A percentile compares a stretch with the other conserved stretches of the same genome.
phyloP scores from a whole-genome alignment of 208 protist species.

The Leishmania turanica region DNA sequence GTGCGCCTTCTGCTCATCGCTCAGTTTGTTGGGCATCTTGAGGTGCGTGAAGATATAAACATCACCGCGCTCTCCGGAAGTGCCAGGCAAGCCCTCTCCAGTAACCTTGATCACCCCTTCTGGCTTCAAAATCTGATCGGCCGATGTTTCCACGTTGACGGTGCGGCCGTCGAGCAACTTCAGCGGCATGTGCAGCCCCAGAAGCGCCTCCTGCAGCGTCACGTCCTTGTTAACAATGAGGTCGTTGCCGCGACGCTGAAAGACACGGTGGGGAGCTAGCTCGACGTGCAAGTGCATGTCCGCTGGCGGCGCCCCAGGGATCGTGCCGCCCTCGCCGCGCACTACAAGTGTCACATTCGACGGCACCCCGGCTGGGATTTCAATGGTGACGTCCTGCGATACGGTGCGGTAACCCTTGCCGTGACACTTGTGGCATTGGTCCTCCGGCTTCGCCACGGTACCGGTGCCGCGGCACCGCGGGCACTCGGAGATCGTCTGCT shows the following conservation, averaged over 20 bases:
- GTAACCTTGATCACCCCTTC: conserved; percentile 80
- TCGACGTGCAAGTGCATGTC: conserved; percentile 97
- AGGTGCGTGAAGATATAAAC: conserved; percentile 83
- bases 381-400: conserved; percentile 94
- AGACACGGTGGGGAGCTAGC: conserved; percentile 92
- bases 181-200: conserved; percentile 86
- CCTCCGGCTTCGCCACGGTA: conserved; percentile 90
- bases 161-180: conserved; percentile 92
- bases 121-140: conserved; percentile 65
- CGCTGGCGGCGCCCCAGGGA: conserved; percentile 93
- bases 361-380: conserved; percentile 96
- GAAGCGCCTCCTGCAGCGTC: conserved; percentile 94
- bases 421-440: conserved; percentile 95
- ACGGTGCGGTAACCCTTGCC: conserved; percentile 94
- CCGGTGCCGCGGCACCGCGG: conserved; percentile 93
- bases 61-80: conserved; percentile 73
- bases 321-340: conserved; percentile 95
- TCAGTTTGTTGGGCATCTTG: conserved; percentile 84
- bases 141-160: conserved; percentile 76
- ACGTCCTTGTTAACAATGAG: conserved; percentile 93
- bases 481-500: conserved; percentile 95
- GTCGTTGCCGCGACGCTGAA: conserved; percentile 95
- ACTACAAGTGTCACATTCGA: conserved; percentile 96
- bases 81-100: conserved; percentile 87
- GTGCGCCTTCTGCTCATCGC: conserved; percentile 55